phyloP scores from a whole-genome alignment of 2,329 filamentous ascomycete genomes.

The Fusarium decemcellulare region DNA sequence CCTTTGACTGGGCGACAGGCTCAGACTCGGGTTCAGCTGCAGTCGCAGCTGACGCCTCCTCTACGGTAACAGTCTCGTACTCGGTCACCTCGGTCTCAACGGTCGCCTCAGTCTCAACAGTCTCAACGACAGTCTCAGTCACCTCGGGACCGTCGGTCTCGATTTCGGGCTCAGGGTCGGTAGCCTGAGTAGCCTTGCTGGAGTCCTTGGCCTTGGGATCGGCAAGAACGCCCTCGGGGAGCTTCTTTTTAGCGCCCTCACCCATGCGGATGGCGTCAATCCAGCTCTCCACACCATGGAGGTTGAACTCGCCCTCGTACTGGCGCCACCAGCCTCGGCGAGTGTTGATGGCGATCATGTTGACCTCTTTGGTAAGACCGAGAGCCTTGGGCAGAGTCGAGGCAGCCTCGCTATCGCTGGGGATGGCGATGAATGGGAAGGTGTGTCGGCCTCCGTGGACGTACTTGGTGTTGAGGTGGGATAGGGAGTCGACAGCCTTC shows the following conservation, averaged over 20 bases:
- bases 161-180: conserved; percentile 46
- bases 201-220: conserved; percentile 48
- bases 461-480: conserved; percentile 84
- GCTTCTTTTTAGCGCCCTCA: conserved; percentile 83
- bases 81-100: no score
- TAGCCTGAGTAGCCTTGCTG: conserved; percentile 35
- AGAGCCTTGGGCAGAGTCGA: conserved; percentile 66
- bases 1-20: conserved; percentile 19
- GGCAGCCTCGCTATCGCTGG: conserved; percentile 60
- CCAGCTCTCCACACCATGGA: conserved; percentile 82
- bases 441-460: conserved; percentile 74
- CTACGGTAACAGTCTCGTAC: conserved; percentile 12
- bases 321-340: conserved; percentile 89
- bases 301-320: conserved; percentile 74
- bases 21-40: conserved; percentile 39
- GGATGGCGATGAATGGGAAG: conserved; percentile 88
- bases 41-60: conserved; percentile 15
- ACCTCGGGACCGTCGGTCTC: conserved; percentile 46
- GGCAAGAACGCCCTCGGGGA: conserved; percentile 74
- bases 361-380: conserved; percentile 71
- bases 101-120: conserved; percentile 19
- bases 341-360: conserved; percentile 87
- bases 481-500: conserved; percentile 74
- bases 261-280: conserved; percentile 93
- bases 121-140: conserved; percentile 32